Base-by-base conservation (phyloP, 768 basidiomycete genomes). In the Lactarius psammicola region DNA sequence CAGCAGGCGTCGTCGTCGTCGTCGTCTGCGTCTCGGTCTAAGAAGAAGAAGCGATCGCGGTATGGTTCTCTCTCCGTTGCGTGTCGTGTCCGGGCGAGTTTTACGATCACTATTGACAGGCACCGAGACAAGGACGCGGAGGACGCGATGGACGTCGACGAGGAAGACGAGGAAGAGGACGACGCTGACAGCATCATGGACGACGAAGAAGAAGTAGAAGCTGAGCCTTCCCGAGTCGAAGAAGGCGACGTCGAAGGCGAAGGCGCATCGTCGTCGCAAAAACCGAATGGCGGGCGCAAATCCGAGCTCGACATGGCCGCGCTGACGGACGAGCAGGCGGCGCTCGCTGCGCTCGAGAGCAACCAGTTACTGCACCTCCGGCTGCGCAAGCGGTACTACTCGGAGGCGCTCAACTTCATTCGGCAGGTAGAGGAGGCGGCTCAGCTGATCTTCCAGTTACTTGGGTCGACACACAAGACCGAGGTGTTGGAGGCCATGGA, bases 401-500 rank as follows among this genome's bases (percentile, higher is more conserved):
- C 84, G 4, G 96, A 98, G 73, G 94, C 88, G 4, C 79, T 98
- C 46, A 80, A 76, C 63, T 98, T 98, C 75, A 95, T 98, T 71
- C 81, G 80, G 51, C 79, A 82, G 67, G 76, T 90, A 44, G 87
- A 89, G 72, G 74, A 76, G 18, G 87, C 90, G 2, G 87, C 92
- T 80, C 86, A 87, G 5, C 83, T 80, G 1, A 81, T 97, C 54
- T 84, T 83, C 59, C 84, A 90, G 70, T 75, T 99, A 5, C 82
- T 98, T 31, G 94, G 93, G 1, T 94, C 91, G 58, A 98, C 83
- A 60, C 89, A 84, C 78, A 94, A 93, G 74, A 79, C 88, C 2
- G 92, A 94, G 71, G 91, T 92, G 0, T 77, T 92, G 60, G 92
- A 93, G 74, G 81, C 87, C 10, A 93, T 94, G 76, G 90, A 96